Evolutionary conservation across 2,329 filamentous ascomycete species (phyloP), one percentile per base, ranked within the genome.

Genomic region (Cladosporium cucumerinum): DNA sequence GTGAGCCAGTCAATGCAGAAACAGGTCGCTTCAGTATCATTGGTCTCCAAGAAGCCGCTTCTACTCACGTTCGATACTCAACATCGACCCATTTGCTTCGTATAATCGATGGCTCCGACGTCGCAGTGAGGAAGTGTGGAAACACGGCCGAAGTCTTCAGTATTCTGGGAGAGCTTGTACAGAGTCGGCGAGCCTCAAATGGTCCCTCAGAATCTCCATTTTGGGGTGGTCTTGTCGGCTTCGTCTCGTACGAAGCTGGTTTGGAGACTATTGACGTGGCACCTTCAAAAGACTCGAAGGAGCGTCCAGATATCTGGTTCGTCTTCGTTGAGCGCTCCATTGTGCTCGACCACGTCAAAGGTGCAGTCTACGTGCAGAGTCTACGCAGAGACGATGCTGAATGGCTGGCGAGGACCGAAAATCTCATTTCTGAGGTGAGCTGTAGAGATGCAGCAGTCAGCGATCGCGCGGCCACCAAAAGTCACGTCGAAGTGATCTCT

Each of bases 201-300:
- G 79, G 79, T 5, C 69, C 71, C 30, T 67, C 71, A 0, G 71
- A 74, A 39, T 78, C 78, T 0, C 85, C 90, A 0, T 97, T 96
- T 74, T 87, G 91, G 77, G 93, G 92, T 60, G 93, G 93, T 0
- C 88, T 96, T 66, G 86, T 96, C 78, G 93, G 93, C 0, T 96
- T 89, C 72, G 84, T 92, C 59, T 92, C 91, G 0, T 96, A 97
- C 66, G 93, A 97, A 75, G 86, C 93, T 74, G 91, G 92, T 0
- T 79, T 96, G 1, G 80, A 83, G 68, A 86, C 83, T 21, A 87
- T 87, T 62, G 77, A 80, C 58, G 79, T 89, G 25, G 68, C 77
- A 1, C 70, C 78, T 34, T 67, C 71, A 30, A 68, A 75, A 12
- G 72, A 73, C 2, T 67, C 68, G 23, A 78, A 83, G 63, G 71